Percentiles rank a stretch among this genome's conserved stretches.
Conservation (phyloP, 345 rosid genomes). For the Anastatica hierochuntica region DNA sequence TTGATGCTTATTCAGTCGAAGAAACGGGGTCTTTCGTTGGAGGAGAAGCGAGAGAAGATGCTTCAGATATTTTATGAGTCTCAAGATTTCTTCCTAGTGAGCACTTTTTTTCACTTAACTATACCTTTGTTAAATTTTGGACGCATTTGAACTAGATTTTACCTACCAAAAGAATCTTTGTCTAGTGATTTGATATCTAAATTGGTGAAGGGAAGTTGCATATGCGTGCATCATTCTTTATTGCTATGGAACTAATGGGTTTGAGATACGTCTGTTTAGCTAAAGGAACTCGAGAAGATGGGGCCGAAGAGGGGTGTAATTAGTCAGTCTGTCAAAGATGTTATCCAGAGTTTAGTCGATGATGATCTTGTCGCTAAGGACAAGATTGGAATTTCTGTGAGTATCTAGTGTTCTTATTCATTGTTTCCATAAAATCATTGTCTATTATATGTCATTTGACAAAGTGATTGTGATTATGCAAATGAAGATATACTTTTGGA, state of each 20-base stretch:
- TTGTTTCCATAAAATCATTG: background rate
- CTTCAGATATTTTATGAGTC: conserved; percentile 82
- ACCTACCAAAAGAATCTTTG: too few relatives aligned
- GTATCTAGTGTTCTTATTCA: conserved; percentile 20
- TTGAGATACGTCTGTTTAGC: too few relatives aligned
- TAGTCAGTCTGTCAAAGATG: conserved; percentile 90
- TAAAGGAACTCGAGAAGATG: conserved; percentile 83
- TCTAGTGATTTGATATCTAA: too few relatives aligned
- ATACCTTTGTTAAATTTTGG: too few relatives aligned
- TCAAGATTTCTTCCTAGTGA: conserved; percentile 78
- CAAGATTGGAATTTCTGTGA: conserved; percentile 87
- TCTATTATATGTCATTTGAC: background rate
- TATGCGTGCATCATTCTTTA: too few relatives aligned
- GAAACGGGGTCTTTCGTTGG: conserved; percentile 88
- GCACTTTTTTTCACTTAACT: too few relatives aligned
- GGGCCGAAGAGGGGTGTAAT: conserved; percentile 93
- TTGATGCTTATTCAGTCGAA: conserved; percentile 66
- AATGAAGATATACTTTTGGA: conserved; percentile 87
- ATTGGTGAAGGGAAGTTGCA: too few relatives aligned
- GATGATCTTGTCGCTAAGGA: conserved; percentile 87
- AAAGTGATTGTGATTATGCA: background rate
- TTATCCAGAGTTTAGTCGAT: conserved; percentile 82
- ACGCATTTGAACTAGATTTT: too few relatives aligned
- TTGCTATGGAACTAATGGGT: too few relatives aligned
- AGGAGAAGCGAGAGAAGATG: conserved; percentile 90